Evolutionary conservation across 2,329 filamentous ascomycete genomes (phyloP), one percentile per base, ranked within the genome.

Genomic region (Rosellinia necatrix): DNA sequence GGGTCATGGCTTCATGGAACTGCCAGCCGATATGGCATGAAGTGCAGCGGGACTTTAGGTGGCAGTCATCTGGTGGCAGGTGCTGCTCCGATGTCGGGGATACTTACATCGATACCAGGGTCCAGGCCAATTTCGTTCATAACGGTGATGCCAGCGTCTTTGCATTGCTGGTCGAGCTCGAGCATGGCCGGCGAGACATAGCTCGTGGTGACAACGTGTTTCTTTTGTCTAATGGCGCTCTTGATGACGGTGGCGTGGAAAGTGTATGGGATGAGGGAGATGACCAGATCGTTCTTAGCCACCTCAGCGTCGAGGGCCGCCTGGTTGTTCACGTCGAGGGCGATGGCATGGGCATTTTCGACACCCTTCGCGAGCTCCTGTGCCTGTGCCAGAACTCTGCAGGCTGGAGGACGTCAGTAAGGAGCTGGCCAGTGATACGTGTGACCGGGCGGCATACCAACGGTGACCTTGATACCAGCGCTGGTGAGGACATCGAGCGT

Each of bases 111-210:
- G 17, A 91, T 84, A 70, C 88, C 87, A 17, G 87, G 87, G 73
- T 89, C 42, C 58, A 89, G 71, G 60, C 91, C 91, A 71, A 96
- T 96, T 83, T 97, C 93, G 77, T 97, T 97, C 89, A 97, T 92
- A 71, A 97, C 92, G 9, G 91, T 96, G 72, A 97, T 97, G 59
- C 92, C 92, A 15, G 93, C 93, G 61, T 88, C 89, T 82, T 96
- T 96, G 73, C 83, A 86, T 67, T 88, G 79, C 67, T 86, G 80
- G 69, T 97, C 89, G 47, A 97, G 85, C 79, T 92, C 93, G 77
- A 88, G 76, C 92, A 97, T 97, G 63, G 91, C 90, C 3, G 91
- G 91, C 4, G 90, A 96, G 65, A 96, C 90, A 72, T 97, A 97
- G 64, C 86, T 91, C 25, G 93, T 97, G 56, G 93, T 97, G 70